Base-by-base conservation (phyloP, 2,329 filamentous ascomycete genomes). In the Aureobasidium sp. region DNA sequence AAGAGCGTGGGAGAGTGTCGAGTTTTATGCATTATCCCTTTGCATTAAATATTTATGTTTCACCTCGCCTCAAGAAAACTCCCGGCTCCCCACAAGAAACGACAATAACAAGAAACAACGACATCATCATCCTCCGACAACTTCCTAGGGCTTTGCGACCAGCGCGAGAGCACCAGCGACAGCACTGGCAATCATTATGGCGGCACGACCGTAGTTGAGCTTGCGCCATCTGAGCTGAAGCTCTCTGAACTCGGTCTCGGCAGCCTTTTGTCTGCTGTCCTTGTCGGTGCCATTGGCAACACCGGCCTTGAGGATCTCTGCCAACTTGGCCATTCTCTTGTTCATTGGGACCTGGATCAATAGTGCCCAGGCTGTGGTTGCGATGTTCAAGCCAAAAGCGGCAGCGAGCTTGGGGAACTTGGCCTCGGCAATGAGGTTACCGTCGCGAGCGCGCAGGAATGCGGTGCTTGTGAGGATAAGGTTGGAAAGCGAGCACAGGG, bases 321-420 rank as follows among this genome's bases (percentile, higher is more conserved):
- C 65, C 51, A 67, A 56, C 36, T 58, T 62, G 15, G 65, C 59
- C 69, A 72, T 69, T n/a, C 64, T 63, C 62, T 66, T 68, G 66
- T 72, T 72, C 62, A 69, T 67, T 26, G 69, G 70, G 26, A 71
- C 69, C 69, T 70, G 70, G 42, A 72, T 68, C 10, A 57, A 52
- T 32, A 72, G 61, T 27, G 69, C 69, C 59, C 65, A 72, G 3
- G 67, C 68, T 10, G 71, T 72, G 4, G 70, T 70, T 10, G 66
- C 68, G 10, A 69, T 27, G 55, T 67, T 68, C n/a, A 67, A 62
- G 8, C 56, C 68, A 20, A 67, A 64, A 1, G 68, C 66, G 7
- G 65, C 59, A 12, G 63, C 64, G 12, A 70, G 46, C 58, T 65
- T 66, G 17, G 69, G 68, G 13, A 70, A 62, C 63, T 71, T 70